phyloP scores from a whole-genome alignment of 345 rosid species.

The Geranium brycei region DNA sequence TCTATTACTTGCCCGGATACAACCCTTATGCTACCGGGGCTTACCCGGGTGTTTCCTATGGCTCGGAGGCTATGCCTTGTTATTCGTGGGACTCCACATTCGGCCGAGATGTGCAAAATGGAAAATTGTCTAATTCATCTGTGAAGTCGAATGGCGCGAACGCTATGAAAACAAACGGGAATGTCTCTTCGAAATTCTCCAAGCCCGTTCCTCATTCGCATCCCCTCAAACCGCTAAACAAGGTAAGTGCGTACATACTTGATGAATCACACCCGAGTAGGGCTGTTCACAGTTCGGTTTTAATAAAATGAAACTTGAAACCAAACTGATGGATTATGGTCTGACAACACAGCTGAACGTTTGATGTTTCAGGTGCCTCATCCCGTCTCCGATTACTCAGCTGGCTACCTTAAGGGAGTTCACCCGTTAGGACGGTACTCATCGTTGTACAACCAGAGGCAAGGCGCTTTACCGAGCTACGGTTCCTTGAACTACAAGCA shows the following conservation, averaged over 20 bases:
- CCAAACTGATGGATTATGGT: neutral
- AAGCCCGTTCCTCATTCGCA: constrained; percentile 17
- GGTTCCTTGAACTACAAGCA: constrained; percentile 25
- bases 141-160: neutral
- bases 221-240: constrained; percentile 23
- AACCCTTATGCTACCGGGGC: constrained; percentile 27
- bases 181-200: constrained; percentile 19
- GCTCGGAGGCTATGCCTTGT: constrained; percentile 30
- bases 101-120: constrained; percentile 25
- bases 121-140: constrained; percentile 21
- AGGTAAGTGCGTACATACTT: constrained; percentile 19
- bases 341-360: neutral
- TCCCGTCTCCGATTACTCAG: constrained; percentile 21
- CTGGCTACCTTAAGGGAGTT: constrained; percentile 30
- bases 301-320: too few species aligned
- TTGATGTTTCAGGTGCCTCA: constrained; percentile 23
- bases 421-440: constrained; percentile 24
- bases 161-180: constrained; percentile 19
- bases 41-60: constrained; percentile 31
- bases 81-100: constrained; percentile 39
- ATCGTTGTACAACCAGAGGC: constrained; percentile 26
- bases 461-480: constrained; percentile 17
- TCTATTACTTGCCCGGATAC: constrained; percentile 38
- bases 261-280: neutral
- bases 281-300: too few species aligned